Conservation (phyloP, 495 filamentous ascomycete species). For the Xylaria venustula region DNA sequence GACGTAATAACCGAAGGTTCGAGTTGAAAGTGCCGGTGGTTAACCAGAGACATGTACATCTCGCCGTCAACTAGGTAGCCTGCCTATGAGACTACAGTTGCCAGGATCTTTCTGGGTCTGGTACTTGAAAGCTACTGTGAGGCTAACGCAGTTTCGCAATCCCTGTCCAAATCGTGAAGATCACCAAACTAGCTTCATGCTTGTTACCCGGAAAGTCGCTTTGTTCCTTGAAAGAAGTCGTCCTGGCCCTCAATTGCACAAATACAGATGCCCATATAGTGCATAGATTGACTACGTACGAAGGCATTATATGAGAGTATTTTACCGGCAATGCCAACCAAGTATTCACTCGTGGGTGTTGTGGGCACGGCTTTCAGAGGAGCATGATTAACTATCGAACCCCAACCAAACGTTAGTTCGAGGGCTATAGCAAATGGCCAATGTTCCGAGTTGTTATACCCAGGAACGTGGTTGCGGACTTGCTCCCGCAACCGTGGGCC, state of each 20-base stretch:
- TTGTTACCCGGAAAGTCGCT: conserved; percentile 1
- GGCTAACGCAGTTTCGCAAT: conserved; percentile 29
- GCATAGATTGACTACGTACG: background rate
- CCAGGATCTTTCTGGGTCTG: conserved; percentile 12
- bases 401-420: background rate
- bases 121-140: conserved; percentile 16
- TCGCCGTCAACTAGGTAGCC: too few species aligned
- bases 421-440: background rate
- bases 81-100: conserved; percentile 17
- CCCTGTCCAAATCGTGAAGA: conserved; percentile 27
- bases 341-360: background rate
- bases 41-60: background rate
- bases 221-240: background rate
- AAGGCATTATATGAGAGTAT: conserved; percentile 2
- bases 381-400: background rate
- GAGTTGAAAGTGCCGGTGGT: background rate
- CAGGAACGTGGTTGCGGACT: background rate
- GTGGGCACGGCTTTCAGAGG: background rate
- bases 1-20: background rate
- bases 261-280: background rate
- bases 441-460: background rate
- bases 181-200: conserved; percentile 20
- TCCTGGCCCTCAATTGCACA: background rate
- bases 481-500: background rate
- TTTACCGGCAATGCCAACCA: conserved; percentile 7